These are phyloP conservation scores for Diaporthe batatas DNA, from an alignment of 2,329 filamentous ascomycete species.

Conservation along the genomic window DNA sequence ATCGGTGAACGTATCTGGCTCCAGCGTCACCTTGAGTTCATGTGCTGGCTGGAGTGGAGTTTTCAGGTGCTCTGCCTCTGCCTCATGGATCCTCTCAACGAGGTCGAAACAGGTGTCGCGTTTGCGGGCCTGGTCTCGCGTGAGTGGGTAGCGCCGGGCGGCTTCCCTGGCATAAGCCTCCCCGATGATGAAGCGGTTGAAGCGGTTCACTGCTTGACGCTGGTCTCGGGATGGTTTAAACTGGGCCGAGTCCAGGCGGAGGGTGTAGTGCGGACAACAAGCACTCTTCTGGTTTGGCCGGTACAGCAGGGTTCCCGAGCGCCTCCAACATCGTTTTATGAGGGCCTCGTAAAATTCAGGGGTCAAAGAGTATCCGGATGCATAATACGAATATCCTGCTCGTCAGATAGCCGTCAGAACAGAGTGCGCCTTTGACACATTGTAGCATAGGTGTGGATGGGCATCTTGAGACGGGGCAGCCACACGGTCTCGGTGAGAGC, in stretches of 20 bases:
- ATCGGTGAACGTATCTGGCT: constrained; percentile 77
- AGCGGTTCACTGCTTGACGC: constrained; percentile 80
- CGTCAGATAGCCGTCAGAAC: constrained; percentile 30
- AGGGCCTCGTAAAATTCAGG: constrained; percentile 78
- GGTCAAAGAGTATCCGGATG: constrained; percentile 70
- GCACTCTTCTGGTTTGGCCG: constrained; percentile 82
- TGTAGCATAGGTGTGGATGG: not conserved
- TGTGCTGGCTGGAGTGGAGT: constrained; percentile 75
- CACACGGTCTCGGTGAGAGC: not conserved
- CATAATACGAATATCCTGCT: constrained; percentile 81
- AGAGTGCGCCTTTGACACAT: constrained; percentile 4
- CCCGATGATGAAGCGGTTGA: constrained; percentile 77
- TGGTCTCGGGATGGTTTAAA: constrained; percentile 80
- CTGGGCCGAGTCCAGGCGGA: constrained; percentile 75
- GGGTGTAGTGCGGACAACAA: constrained; percentile 93
- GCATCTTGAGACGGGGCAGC: not conserved
- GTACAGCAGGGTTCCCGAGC: constrained; percentile 79
- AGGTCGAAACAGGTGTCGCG: constrained; percentile 78
- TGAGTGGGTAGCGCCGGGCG: constrained; percentile 74
- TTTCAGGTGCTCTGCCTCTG: constrained; percentile 69
- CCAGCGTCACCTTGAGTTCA: constrained; percentile 76
- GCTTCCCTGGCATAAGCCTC: constrained; percentile 75
- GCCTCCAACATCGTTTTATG: constrained; percentile 82
- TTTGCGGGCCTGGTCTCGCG: constrained; percentile 74
- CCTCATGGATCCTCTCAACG: constrained; percentile 75